Percentiles rank a stretch among this genome's conserved stretches.
These are phyloP conservation scores for Lasiosphaeris hirsuta DNA, from an alignment of 495 filamentous ascomycete species.

Conservation along the genomic window DNA sequence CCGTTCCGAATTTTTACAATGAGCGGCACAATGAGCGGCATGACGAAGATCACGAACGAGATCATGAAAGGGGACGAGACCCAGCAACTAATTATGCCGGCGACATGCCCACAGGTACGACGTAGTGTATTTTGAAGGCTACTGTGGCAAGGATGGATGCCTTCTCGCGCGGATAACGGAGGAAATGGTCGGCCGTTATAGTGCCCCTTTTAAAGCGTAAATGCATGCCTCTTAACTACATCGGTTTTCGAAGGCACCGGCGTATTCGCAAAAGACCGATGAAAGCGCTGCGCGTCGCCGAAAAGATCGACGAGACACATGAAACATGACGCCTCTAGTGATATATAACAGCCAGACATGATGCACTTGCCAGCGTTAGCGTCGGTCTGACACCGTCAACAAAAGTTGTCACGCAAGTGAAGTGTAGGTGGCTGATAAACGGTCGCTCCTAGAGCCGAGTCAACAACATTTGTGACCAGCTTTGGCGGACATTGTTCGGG, in stretches of 20 bases:
- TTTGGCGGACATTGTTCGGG: too few species aligned
- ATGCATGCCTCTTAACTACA: not conserved
- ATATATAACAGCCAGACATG: not conserved
- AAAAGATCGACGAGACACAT: not conserved
- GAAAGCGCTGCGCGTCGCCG: not conserved
- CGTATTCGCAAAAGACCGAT: not conserved
- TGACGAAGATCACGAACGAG: not conserved
- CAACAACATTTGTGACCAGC: too few species aligned
- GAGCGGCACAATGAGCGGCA: not conserved
- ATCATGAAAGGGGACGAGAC: not conserved
- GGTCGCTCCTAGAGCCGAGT: too few species aligned
- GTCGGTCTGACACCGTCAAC: too few species aligned
- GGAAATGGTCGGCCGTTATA: not conserved
- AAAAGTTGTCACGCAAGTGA: too few species aligned
- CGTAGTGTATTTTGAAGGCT: too few species aligned
- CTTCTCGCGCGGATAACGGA: not conserved
- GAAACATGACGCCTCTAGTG: not conserved
- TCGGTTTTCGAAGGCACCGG: too few species aligned
- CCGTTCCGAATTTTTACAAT: not conserved
- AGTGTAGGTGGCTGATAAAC: too few species aligned
- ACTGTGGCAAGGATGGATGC: not conserved
- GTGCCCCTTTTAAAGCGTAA: not conserved
- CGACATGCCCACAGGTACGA: too few species aligned
- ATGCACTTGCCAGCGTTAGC: too few species aligned
- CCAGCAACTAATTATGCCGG: too few species aligned